Evolutionary conservation across 176 grass and related monocot genomes (phyloP).

Genomic region (Guadua angustifolia): DNA sequence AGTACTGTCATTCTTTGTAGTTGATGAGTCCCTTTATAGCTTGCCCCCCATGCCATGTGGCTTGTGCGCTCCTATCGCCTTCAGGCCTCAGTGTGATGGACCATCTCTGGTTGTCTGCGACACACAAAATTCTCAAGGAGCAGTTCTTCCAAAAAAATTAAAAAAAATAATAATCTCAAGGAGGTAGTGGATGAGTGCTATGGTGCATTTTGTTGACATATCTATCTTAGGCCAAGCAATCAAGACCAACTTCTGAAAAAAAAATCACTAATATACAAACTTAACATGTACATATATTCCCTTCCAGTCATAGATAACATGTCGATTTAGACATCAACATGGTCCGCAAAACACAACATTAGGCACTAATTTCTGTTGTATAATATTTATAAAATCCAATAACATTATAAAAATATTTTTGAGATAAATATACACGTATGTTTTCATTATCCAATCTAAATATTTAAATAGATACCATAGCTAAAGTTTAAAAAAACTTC

Average conservation of each 20-base stretch:
- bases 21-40: neutral
- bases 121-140: neutral
- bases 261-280: neutral
- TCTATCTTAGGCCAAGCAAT: neutral
- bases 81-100: neutral
- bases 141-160: neutral
- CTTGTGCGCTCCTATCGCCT: neutral
- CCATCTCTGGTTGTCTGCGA: neutral
- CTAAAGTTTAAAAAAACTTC: too few species aligned
- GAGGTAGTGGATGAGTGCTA: neutral
- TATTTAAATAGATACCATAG: too few species aligned
- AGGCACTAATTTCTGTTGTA: too few species aligned
- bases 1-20: neutral
- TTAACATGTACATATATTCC: neutral
- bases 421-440: too few species aligned
- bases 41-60: slow-evolving; percentile 1
- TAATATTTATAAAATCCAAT: too few species aligned
- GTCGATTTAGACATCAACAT: too few species aligned
- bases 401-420: too few species aligned
- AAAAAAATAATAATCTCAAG: too few species aligned
- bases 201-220: neutral
- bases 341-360: too few species aligned
- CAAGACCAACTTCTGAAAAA: neutral
- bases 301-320: too few species aligned
- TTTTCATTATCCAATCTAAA: too few species aligned